Evolutionary conservation across 805 yeast genomes (phyloP).

Genomic region (Yamadazyma laniorum): DNA sequence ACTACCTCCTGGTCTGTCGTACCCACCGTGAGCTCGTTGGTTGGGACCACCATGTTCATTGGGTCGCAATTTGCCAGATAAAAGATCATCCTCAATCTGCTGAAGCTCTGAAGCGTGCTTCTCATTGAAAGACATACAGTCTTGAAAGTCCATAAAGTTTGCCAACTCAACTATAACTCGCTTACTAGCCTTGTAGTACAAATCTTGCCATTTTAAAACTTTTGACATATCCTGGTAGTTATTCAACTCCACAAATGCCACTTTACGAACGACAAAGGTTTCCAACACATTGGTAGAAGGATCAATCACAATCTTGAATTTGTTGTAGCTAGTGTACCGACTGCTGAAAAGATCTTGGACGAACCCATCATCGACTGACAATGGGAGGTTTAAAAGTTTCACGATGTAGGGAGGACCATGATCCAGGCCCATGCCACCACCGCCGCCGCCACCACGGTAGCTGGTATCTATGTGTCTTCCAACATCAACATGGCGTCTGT

Average conservation of each 20-base stretch:
- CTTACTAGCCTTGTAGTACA: conserved; percentile 45
- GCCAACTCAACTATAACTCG: conserved; percentile 40
- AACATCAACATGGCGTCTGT: conserved; percentile 14
- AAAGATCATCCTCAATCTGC: conserved; percentile 30
- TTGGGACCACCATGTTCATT: not conserved
- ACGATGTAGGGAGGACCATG: conserved; percentile 62
- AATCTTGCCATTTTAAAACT: conserved; percentile 62
- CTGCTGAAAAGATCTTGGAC: conserved; percentile 62
- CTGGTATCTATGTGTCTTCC: conserved; percentile 10
- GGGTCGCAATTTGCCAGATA: conserved; percentile 18
- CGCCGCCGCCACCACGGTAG: conserved; percentile 1
- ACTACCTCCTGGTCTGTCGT: conserved; percentile 4
- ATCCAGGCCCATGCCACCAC: conserved; percentile 10
- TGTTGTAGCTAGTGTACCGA: conserved; percentile 55
- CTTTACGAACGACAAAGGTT: conserved; percentile 44
- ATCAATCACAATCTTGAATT: conserved; percentile 62
- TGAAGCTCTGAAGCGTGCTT: conserved; percentile 31
- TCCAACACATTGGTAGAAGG: conserved; percentile 38
- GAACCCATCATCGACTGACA: conserved; percentile 48
- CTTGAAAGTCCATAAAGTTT: conserved; percentile 39
- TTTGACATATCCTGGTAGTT: conserved; percentile 52
- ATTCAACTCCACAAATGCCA: conserved; percentile 62
- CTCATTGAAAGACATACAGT: conserved; percentile 39
- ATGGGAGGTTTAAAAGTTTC: conserved; percentile 60
- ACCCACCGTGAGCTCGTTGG: conserved; percentile 1